phyloP scores from a whole-genome alignment of 1,139 yeast species.

The Pneumocystis murina region DNA sequence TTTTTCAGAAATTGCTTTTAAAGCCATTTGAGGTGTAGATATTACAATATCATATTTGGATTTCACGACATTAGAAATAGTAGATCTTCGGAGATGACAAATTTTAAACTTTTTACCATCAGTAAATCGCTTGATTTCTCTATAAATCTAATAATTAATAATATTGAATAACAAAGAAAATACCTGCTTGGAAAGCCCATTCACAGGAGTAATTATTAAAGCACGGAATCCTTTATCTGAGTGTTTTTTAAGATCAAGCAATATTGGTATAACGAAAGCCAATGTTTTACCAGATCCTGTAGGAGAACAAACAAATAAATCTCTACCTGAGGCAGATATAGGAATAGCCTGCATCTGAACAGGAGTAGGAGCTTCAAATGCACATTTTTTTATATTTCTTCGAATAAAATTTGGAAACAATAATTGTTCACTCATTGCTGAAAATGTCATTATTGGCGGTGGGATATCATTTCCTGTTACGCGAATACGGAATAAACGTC shows the following conservation, averaged over 20 bases:
- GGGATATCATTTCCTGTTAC: constrained; percentile 70
- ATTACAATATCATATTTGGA: constrained; percentile 67
- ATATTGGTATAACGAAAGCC: constrained; percentile 70
- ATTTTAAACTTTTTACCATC: constrained; percentile 39
- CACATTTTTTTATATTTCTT: constrained; percentile 49
- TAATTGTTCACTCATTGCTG: constrained; percentile 57
- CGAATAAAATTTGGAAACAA: constrained; percentile 48
- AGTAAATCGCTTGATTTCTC: constrained; percentile 44
- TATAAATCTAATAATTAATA: constrained; percentile 31
- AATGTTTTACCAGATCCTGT: constrained; percentile 89
- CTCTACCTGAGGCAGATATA: constrained; percentile 45
- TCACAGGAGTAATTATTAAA: constrained; percentile 78
- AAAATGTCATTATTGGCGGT: constrained; percentile 75
- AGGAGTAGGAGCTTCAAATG: constrained; percentile 76
- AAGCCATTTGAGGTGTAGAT: constrained; percentile 75
- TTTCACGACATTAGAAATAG: constrained; percentile 54
- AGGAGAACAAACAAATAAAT: constrained; percentile 78
- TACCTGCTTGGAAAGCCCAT: constrained; percentile 68
- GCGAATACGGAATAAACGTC: constrained; percentile 45
- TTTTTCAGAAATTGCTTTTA: constrained; percentile 50
- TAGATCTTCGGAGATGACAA: constrained; percentile 59
- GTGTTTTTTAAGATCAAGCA: constrained; percentile 32
- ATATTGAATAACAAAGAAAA: not conserved
- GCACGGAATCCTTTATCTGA: constrained; percentile 27
- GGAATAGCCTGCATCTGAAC: constrained; percentile 84